Evolutionary conservation across 1,284 basidiomycete species (phyloP).

Genomic region (Ganoderma multipileum): DNA sequence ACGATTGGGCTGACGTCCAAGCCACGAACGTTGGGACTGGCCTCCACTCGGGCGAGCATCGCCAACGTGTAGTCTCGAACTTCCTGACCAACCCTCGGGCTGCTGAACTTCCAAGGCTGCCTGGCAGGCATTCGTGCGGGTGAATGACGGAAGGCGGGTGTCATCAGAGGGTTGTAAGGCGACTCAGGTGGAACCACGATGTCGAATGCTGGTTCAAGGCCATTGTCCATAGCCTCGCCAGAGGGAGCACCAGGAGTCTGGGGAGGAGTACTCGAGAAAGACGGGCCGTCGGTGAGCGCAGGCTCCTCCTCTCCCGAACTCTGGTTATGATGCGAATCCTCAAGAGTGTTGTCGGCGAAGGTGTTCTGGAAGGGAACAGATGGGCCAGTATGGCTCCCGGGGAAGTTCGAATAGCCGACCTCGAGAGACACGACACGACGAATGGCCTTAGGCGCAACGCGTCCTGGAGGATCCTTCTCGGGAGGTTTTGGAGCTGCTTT

Average conservation of each 20-base stretch:
- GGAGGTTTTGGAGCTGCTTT: constrained; percentile 15
- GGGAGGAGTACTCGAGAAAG: constrained; percentile 38
- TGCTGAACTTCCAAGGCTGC: constrained; percentile 73
- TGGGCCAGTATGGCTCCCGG: background rate
- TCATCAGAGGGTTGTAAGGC: constrained; percentile 73
- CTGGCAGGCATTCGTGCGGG: constrained; percentile 72
- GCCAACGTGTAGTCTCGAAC: constrained; percentile 68
- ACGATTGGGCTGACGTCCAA: constrained; percentile 44
- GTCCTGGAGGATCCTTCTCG: constrained; percentile 8
- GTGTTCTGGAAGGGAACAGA: background rate
- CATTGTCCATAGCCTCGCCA: constrained; percentile 19
- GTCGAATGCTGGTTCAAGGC: constrained; percentile 18
- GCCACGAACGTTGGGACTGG: constrained; percentile 48
- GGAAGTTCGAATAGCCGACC: background rate
- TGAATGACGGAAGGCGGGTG: constrained; percentile 78
- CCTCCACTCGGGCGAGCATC: constrained; percentile 55
- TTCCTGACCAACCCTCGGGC: constrained; percentile 71
- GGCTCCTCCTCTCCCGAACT: constrained; percentile 19
- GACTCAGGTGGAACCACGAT: constrained; percentile 57
- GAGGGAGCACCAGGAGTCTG: constrained; percentile 36
- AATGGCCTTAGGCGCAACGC: constrained; percentile 12
- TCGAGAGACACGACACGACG: constrained; percentile 21
- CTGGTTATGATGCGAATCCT: constrained; percentile 1
- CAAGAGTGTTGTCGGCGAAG: constrained; percentile 18
- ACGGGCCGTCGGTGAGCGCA: constrained; percentile 18